Conservation (phyloP, 2,329 filamentous ascomycete species). For the Ascochyta fabae region DNA sequence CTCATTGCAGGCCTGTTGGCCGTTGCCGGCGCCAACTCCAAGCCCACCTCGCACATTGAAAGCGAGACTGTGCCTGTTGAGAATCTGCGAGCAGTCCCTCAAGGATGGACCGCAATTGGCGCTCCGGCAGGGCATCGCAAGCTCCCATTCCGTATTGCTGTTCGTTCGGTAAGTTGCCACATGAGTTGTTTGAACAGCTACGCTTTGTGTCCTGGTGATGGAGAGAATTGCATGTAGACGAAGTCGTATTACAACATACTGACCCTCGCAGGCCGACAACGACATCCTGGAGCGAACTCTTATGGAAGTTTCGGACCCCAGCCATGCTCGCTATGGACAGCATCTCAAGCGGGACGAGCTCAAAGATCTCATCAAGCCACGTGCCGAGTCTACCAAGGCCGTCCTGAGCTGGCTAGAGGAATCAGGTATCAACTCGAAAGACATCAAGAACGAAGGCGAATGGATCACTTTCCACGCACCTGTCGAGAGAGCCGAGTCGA, state of each 20-base stretch:
- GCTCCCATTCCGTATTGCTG: slow-evolving; percentile 49
- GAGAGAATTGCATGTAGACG: neutral
- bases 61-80: slow-evolving; percentile 38
- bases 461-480: slow-evolving; percentile 67
- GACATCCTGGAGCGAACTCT: slow-evolving; percentile 64
- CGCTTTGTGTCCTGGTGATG: too few species aligned
- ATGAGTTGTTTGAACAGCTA: neutral
- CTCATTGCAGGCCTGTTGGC: slow-evolving; percentile 44
- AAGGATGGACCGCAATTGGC: slow-evolving; percentile 47
- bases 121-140: slow-evolving; percentile 39
- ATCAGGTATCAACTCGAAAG: slow-evolving; percentile 55
- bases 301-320: slow-evolving; percentile 67
- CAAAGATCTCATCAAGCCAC: slow-evolving; percentile 60
- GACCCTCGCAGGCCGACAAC: slow-evolving; percentile 54
- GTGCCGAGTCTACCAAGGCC: slow-evolving; percentile 54
- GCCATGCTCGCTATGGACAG: slow-evolving; percentile 64
- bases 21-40: slow-evolving; percentile 36
- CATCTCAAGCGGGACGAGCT: slow-evolving; percentile 68
- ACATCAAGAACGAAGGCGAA: slow-evolving; percentile 61
- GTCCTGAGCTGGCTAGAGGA: slow-evolving; percentile 63
- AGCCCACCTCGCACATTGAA: slow-evolving; percentile 36
- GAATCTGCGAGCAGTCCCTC: slow-evolving; percentile 39
- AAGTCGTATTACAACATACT: slow-evolving; percentile 18
- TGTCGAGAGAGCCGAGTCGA: slow-evolving; percentile 59
- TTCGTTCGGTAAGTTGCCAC: slow-evolving; percentile 43